Conservation (phyloP, 345 rosid genomes). For the Ceriops zippeliana region DNA sequence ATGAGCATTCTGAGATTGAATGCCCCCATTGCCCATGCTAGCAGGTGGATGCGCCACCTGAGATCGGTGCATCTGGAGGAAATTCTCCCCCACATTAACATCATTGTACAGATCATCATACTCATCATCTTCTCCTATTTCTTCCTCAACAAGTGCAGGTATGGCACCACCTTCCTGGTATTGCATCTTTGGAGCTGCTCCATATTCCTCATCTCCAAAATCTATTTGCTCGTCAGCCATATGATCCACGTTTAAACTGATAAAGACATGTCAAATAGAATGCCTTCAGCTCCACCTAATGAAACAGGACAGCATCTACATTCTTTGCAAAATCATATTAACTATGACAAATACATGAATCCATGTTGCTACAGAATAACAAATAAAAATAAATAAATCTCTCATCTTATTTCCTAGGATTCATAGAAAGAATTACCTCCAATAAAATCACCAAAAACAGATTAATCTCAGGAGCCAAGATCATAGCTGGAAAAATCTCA, state of each 20-base stretch:
- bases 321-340: too few species aligned
- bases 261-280: slow-evolving; percentile 24
- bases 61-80: slow-evolving; percentile 60
- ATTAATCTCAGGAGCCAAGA: too few species aligned
- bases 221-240: slow-evolving; percentile 58
- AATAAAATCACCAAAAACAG: too few species aligned
- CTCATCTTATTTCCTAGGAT: too few species aligned
- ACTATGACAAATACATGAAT: too few species aligned
- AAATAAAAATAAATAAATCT: too few species aligned
- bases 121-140: slow-evolving; percentile 68
- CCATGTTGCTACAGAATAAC: background rate
- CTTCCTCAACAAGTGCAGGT: slow-evolving; percentile 45
- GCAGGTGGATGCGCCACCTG: slow-evolving; percentile 41
- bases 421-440: too few species aligned
- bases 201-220: slow-evolving; percentile 51
- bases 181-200: slow-evolving; percentile 47
- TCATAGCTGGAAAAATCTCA: too few species aligned
- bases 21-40: slow-evolving; percentile 36
- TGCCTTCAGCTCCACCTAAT: slow-evolving; percentile 12
- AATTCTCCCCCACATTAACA: slow-evolving; percentile 79
- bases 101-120: slow-evolving; percentile 81
- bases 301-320: background rate
- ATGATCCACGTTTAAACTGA: slow-evolving; percentile 37
- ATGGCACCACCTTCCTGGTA: slow-evolving; percentile 54
- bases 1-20: slow-evolving; percentile 30